These are phyloP conservation scores for Lasiosphaeria hispida DNA, from an alignment of 495 filamentous ascomycete species.

Conservation along the genomic window DNA sequence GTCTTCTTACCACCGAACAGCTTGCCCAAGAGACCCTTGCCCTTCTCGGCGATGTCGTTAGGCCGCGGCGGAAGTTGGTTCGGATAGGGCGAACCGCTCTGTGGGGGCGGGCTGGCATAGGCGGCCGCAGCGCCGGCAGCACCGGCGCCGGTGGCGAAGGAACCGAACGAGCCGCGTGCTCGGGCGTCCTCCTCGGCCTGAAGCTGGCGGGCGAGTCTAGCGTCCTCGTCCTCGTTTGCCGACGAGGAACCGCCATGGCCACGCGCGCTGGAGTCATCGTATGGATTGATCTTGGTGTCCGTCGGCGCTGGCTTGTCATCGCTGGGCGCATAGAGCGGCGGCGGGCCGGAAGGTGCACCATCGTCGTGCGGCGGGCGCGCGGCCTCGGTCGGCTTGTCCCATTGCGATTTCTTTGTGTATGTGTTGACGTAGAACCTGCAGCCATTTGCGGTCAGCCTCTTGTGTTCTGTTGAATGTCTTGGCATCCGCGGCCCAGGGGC, in stretches of 20 bases:
- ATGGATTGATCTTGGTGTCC: slow-evolving; percentile 65
- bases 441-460: background rate
- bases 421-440: slow-evolving; percentile 85
- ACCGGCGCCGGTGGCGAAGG: background rate
- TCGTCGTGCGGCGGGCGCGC: slow-evolving; percentile 44
- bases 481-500: background rate
- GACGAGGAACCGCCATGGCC: slow-evolving; percentile 8
- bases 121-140: slow-evolving; percentile 22
- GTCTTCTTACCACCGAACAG: slow-evolving; percentile 44
- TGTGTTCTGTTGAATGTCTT: background rate
- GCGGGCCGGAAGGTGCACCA: slow-evolving; percentile 50
- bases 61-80: slow-evolving; percentile 39
- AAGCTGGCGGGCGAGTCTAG: slow-evolving; percentile 67
- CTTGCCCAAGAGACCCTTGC: slow-evolving; percentile 55
- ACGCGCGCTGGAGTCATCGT: slow-evolving; percentile 42
- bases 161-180: slow-evolving; percentile 28
- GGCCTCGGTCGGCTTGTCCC: slow-evolving; percentile 71
- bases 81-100: slow-evolving; percentile 2
- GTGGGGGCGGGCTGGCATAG: slow-evolving; percentile 19
- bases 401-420: slow-evolving; percentile 81
- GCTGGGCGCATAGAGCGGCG: slow-evolving; percentile 62
- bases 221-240: slow-evolving; percentile 58
- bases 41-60: slow-evolving; percentile 34
- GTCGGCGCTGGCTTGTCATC: slow-evolving; percentile 33
- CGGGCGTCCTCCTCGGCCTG: slow-evolving; percentile 80